Percentiles rank a stretch among this genome's conserved stretches.
Conservation (phyloP, 2,329 filamentous ascomycete genomes). For the Cladorrhinum sp. region DNA sequence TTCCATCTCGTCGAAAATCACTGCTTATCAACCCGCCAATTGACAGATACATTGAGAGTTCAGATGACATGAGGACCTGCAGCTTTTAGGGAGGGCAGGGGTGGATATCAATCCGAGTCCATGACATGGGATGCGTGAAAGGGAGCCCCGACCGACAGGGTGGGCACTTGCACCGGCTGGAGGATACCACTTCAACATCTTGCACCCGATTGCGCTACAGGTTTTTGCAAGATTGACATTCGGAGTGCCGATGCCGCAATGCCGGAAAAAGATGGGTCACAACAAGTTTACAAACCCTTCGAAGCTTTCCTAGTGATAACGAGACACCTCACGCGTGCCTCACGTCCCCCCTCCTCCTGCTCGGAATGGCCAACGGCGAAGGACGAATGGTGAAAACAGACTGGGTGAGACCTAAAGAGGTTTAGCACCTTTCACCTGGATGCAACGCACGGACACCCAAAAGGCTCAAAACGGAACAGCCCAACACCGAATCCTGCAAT, state of each 20-base stretch:
- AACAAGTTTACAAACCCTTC: no score
- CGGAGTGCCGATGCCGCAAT: constrained; percentile 22
- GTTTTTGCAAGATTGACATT: constrained; percentile 1
- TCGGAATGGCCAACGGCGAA: not conserved
- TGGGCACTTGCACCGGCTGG: not conserved
- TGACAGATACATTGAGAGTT: not conserved
- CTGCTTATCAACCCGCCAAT: no score
- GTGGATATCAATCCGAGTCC: not conserved
- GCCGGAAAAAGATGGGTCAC: constrained; percentile 17
- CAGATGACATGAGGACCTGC: not conserved
- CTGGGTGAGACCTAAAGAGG: not conserved
- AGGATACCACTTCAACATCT: constrained; percentile 1
- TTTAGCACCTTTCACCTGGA: not conserved
- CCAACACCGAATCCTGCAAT: constrained; percentile 24
- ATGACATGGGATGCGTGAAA: not conserved
- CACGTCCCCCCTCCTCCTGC: not conserved
- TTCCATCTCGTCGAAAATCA: no score
- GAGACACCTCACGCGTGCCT: not conserved
- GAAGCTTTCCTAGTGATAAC: no score
- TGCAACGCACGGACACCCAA: constrained; percentile 26
- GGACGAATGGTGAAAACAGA: not conserved
- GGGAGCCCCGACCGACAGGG: no score
- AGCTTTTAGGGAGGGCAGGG: no score
- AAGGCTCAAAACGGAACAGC: constrained; percentile 23
- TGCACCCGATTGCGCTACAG: not conserved